A percentile compares a stretch with the other conserved stretches of the same genome.
Evolutionary conservation across 2,329 filamentous ascomycete species (phyloP).

Genomic region (Calonectria henricotiae): DNA sequence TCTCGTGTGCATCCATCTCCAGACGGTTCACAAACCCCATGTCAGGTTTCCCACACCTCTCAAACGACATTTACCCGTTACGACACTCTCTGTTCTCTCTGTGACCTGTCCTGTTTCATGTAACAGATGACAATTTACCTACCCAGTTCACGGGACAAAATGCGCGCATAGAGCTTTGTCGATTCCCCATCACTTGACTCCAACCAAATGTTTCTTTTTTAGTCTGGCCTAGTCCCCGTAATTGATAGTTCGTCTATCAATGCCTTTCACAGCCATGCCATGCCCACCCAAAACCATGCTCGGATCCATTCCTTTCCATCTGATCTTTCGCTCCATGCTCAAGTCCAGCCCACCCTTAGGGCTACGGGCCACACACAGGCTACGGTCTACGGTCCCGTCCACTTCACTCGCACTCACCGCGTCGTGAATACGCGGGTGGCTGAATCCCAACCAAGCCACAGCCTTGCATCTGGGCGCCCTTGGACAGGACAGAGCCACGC

Average conservation of each 20-base stretch:
- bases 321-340: conserved; percentile 14
- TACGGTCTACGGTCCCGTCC: background rate
- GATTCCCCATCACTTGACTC: conserved; percentile 7
- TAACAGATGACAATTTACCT: conserved; percentile 16
- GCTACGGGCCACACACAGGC: conserved; percentile 8
- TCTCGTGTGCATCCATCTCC: background rate
- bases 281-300: conserved; percentile 20
- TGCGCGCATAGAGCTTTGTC: conserved; percentile 14
- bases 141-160: conserved; percentile 2
- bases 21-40: background rate
- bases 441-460: conserved; percentile 34
- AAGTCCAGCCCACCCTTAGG: conserved; percentile 18
- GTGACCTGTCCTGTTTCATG: conserved; percentile 35
- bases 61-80: conserved; percentile 28
- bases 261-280: conserved; percentile 12
- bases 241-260: conserved; percentile 15
- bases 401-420: conserved; percentile 9
- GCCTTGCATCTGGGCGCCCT: conserved; percentile 11
- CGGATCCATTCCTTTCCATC: conserved; percentile 29
- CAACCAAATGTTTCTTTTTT: conserved; percentile 25
- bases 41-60: conserved; percentile 11
- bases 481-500: conserved; percentile 29
- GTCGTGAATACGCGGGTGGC: conserved; percentile 25
- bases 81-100: conserved; percentile 22
- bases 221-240: conserved; percentile 6